Evolutionary conservation across 805 yeast species (phyloP), one percentile per base, ranked within the genome.

Genomic region (Candida ipomoeae): DNA sequence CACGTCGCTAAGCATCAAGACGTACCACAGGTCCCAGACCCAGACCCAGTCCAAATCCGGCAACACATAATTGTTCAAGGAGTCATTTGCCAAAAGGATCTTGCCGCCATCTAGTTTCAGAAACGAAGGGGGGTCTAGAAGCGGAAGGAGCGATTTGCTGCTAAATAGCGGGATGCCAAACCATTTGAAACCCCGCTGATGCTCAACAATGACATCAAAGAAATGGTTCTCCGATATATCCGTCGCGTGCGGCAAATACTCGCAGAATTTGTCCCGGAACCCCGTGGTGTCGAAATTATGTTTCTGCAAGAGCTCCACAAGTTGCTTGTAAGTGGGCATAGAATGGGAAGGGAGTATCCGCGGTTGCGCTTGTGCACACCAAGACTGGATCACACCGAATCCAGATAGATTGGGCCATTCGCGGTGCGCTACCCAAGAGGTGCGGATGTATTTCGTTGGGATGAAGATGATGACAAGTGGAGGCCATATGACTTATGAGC

Each of bases 11-110:
- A 73, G 64, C 92, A 88, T 84, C 51, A 84, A 74, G 2, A 85
- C 84, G 58, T 82, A 84, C 95, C 95, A 87, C 48, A 74, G 70
- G 13, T 73, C 73, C 89, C 90, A 85, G 8, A 62, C 62, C 90
- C 90, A 85, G 48, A 64, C 60, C 90, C 89, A 85, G 40, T 73
- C 65, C 20, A 78, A 69, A 54, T 80, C 85, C 1, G 87, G 87
- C 13, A 81, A 69, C 0, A 83, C 81, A 49, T 61, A 67, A 53
- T 69, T 65, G 20, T 53, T 56, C 10, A 70, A 52, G 10, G 63
- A 56, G 48, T 68, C 61, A 47, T 60, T 55, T 14, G 62, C 48
- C 51, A 46, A 55, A 44, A 51, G 53, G 6, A 80, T 57, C 17
- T 64, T 60, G 3, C 62, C 58, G 1, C 82, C 83, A 34, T 69